Conservation (phyloP, 495 filamentous ascomycete genomes). For the Xylona heveae region DNA sequence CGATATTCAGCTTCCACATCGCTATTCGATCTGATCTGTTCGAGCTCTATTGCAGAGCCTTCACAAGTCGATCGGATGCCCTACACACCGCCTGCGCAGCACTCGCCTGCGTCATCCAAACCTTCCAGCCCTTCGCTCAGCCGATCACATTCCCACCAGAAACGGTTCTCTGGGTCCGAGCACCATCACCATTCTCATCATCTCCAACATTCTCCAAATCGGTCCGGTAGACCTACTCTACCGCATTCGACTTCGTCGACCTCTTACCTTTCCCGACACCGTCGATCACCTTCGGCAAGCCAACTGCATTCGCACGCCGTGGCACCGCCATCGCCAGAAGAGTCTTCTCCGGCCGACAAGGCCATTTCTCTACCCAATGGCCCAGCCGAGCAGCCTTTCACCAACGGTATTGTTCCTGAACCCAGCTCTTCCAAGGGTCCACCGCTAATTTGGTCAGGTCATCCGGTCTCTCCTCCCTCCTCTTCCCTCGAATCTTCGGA, state of each 20-base stretch:
- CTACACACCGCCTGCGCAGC: conserved; percentile 75
- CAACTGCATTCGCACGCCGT: too few relatives aligned
- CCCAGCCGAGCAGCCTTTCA: conserved; percentile 16
- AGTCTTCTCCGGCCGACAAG: conserved; percentile 11
- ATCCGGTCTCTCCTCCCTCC: conserved; percentile 20
- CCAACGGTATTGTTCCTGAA: too few relatives aligned
- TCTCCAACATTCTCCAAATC: too few relatives aligned
- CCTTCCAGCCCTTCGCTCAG: conserved; percentile 39
- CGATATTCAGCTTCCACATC: too few relatives aligned
- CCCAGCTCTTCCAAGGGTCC: conserved; percentile 20
- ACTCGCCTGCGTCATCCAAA: conserved; percentile 53
- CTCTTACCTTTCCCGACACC: conserved; percentile 46
- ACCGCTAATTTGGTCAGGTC: conserved; percentile 26
- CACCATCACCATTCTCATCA: conserved; percentile 11
- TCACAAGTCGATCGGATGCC: too few relatives aligned
- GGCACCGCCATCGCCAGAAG: conserved; percentile 17
- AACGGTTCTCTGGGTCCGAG: conserved; percentile 14
- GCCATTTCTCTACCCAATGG: conserved; percentile 13
- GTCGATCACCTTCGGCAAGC: conserved; percentile 40
- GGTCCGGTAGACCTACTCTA: conserved; percentile 26
- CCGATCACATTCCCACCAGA: conserved; percentile 31
- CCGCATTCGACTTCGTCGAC: conserved; percentile 63
- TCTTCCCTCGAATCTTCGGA: conserved; percentile 70
- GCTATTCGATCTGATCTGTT: too few relatives aligned
- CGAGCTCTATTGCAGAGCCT: too few relatives aligned